phyloP scores from a whole-genome alignment of 2,329 filamentous ascomycete species.

The Tympanopsis confertula region DNA sequence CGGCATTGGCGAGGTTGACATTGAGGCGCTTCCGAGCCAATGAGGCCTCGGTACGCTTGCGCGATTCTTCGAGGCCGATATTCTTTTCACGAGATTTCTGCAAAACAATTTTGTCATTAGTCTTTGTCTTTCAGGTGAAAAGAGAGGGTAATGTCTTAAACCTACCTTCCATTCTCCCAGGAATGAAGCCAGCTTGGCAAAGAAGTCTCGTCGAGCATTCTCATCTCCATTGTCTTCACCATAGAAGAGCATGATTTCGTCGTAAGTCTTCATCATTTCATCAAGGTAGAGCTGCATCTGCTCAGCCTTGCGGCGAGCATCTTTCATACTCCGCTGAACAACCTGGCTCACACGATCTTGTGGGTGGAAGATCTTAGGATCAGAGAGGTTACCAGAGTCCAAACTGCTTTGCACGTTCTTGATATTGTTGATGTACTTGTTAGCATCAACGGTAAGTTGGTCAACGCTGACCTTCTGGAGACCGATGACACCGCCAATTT shows the following conservation, averaged over 20 bases:
- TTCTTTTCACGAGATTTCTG: constrained; percentile 87
- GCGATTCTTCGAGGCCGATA: constrained; percentile 66
- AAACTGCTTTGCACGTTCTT: constrained; percentile 85
- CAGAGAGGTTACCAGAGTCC: constrained; percentile 86
- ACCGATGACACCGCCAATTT: constrained; percentile 68
- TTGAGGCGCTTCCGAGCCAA: constrained; percentile 74
- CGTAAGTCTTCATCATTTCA: constrained; percentile 81
- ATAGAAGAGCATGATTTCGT: constrained; percentile 93
- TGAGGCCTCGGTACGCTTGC: constrained; percentile 75
- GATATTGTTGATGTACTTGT: constrained; percentile 87
- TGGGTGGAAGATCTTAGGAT: constrained; percentile 95
- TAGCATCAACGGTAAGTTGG: constrained; percentile 76
- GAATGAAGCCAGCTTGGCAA: constrained; percentile 82
- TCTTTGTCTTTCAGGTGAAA: background rate
- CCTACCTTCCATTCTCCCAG: constrained; percentile 70
- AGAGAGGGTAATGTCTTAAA: background rate
- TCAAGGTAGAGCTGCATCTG: constrained; percentile 90
- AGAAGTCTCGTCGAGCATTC: constrained; percentile 88
- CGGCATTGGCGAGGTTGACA: constrained; percentile 30
- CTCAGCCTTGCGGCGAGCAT: constrained; percentile 86
- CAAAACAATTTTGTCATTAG: background rate
- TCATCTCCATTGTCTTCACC: constrained; percentile 89
- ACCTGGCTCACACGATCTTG: constrained; percentile 89
- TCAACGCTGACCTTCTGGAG: constrained; percentile 92
- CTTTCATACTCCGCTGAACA: constrained; percentile 90